A percentile compares a stretch with the other conserved stretches of the same genome.
Conservation (phyloP, 768 basidiomycete species). For the Lactarius hatsudake region DNA sequence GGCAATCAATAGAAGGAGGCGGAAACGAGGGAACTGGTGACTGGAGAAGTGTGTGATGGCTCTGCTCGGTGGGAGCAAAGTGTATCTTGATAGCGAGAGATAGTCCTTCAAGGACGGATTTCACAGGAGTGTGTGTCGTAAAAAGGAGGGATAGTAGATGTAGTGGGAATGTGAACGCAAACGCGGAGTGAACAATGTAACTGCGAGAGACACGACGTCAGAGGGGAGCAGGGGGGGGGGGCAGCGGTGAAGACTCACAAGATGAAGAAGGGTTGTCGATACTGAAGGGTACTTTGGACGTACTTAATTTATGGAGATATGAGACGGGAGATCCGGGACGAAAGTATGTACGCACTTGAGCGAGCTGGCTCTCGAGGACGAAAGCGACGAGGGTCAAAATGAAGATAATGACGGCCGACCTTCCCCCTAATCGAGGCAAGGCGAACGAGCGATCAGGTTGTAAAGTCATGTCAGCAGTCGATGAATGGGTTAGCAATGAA, state of each 20-base stretch:
- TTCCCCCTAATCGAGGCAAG: slow-evolving; percentile 38
- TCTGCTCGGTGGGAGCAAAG: slow-evolving; percentile 21
- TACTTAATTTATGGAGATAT: slow-evolving; percentile 46
- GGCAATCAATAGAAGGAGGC: slow-evolving; percentile 37
- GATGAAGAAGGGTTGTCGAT: slow-evolving; percentile 84
- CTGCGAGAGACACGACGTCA: slow-evolving; percentile 39
- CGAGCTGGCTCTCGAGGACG: slow-evolving; percentile 71
- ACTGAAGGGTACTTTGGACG: slow-evolving; percentile 72
- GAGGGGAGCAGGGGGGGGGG: not conserved
- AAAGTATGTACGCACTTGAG: slow-evolving; percentile 51
- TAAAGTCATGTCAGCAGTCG: slow-evolving; percentile 1
- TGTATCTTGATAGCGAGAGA: slow-evolving; percentile 44
- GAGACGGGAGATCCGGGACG: slow-evolving; percentile 2
- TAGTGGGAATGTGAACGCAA: slow-evolving; percentile 75
- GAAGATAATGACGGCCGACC: slow-evolving; percentile 54
- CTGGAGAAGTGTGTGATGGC: not conserved
- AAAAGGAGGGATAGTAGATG: slow-evolving; percentile 68
- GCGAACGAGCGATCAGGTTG: slow-evolving; percentile 3
- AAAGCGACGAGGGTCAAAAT: slow-evolving; percentile 62
- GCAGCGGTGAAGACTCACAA: slow-evolving; percentile 52
- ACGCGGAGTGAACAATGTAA: slow-evolving; percentile 83
- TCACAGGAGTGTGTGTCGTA: slow-evolving; percentile 47
- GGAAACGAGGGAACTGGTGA: slow-evolving; percentile 32
- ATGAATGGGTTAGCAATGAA: not conserved
- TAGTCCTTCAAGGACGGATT: slow-evolving; percentile 52